Conservation (phyloP, 345 rosid genomes). For the Populus nigra region DNA sequence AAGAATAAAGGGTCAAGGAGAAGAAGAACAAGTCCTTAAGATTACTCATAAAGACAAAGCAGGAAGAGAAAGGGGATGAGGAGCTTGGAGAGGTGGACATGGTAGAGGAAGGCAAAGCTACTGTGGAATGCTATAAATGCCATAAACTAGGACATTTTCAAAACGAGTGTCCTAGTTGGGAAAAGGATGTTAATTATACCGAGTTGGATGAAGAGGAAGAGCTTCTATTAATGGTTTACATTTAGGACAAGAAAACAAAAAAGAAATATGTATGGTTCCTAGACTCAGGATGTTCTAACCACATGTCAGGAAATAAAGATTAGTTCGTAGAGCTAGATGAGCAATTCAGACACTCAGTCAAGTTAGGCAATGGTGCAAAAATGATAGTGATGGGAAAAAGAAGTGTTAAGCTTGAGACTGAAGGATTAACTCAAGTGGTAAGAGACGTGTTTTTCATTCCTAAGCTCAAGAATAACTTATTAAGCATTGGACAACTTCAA, state of each 20-base stretch:
- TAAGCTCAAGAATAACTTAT: background rate
- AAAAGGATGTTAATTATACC: background rate
- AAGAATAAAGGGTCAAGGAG: background rate
- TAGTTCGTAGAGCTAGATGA: background rate
- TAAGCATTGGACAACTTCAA: background rate
- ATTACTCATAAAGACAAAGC: background rate
- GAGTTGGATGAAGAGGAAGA: background rate
- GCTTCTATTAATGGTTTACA: background rate
- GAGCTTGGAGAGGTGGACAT: background rate
- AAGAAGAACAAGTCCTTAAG: background rate
- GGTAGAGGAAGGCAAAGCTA: background rate
- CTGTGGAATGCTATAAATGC: background rate
- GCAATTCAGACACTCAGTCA: background rate
- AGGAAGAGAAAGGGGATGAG: background rate
- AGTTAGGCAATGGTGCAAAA: background rate
- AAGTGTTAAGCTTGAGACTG: rapidly evolving
- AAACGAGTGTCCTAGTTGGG: background rate
- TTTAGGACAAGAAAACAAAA: too few species aligned
- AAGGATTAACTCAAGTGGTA: background rate
- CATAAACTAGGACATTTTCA: background rate
- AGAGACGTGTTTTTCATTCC: background rate
- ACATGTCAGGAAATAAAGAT: background rate
- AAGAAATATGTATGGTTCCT: background rate
- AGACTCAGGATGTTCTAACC: background rate
- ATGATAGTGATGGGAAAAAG: background rate